Conservation (phyloP, 371 early-diverging fungal species). For the Funneliformis caledonium region DNA sequence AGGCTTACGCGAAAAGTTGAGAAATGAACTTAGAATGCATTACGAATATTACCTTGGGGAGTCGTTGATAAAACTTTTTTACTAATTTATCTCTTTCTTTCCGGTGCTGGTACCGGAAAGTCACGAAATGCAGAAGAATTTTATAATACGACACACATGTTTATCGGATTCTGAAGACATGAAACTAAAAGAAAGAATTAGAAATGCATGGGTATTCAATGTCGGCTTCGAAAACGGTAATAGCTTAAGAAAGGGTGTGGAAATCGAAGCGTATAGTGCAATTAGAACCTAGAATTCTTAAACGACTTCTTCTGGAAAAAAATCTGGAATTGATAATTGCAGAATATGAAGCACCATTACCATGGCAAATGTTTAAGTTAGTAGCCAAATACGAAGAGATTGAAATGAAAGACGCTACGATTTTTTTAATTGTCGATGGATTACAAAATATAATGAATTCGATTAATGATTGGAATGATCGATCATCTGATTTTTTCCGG, state of each 20-base stretch:
- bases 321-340: neutral
- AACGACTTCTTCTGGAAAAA: conserved; percentile 41
- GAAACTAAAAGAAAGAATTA: conserved; percentile 37
- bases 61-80: conserved; percentile 24
- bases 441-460: conserved; percentile 40
- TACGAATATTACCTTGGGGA: conserved; percentile 4
- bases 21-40: conserved; percentile 10
- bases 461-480: conserved; percentile 34
- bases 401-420: conserved; percentile 34
- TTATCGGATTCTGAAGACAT: conserved; percentile 23
- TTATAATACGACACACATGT: conserved; percentile 34
- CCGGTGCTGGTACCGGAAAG: conserved; percentile 43
- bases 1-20: neutral
- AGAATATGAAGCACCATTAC: conserved; percentile 21
- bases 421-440: conserved; percentile 43
- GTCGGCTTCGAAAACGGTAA: conserved; percentile 42
- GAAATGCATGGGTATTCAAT: conserved; percentile 43
- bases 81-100: conserved; percentile 41
- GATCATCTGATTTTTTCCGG: conserved; percentile 31
- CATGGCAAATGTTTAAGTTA: conserved; percentile 31
- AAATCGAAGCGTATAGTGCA: conserved; percentile 30
- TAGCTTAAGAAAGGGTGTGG: neutral
- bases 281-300: conserved; percentile 37
- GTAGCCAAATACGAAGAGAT: conserved; percentile 31
- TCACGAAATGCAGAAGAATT: conserved; percentile 45